These are phyloP conservation scores for Pinus albicaulis DNA, from an alignment of 75 land plant genomes.

Conservation along the genomic window DNA sequence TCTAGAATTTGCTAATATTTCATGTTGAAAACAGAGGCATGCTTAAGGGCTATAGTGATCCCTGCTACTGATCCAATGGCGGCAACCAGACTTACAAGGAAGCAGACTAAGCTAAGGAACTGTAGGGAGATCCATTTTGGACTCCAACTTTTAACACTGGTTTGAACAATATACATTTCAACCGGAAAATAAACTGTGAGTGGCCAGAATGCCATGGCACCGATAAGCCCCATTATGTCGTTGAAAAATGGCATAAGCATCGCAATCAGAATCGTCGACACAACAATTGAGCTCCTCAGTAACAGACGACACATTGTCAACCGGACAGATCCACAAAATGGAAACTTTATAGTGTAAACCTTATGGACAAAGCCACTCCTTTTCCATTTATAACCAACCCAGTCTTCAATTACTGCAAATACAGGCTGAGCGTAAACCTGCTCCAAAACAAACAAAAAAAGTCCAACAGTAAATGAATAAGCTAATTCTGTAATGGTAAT, in stretches of 20 bases:
- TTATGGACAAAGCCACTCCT: constrained; percentile 16
- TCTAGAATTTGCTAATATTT: too few species aligned
- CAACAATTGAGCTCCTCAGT: constrained; percentile 17
- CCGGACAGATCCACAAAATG: constrained; percentile 9
- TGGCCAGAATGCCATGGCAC: constrained; percentile 28
- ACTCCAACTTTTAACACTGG: background rate
- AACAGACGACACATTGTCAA: constrained; percentile 14
- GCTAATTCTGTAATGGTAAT: background rate
- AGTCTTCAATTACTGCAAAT: constrained; percentile 45
- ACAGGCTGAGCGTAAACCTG: constrained; percentile 63
- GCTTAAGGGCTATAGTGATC: constrained; percentile 7
- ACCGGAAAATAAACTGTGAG: constrained; percentile 31
- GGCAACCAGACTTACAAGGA: constrained; percentile 19
- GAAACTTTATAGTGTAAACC: constrained; percentile 15
- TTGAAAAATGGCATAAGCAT: constrained; percentile 36
- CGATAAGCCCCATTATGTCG: constrained; percentile 23
- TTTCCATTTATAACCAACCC: constrained; percentile 27
- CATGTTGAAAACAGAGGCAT: background rate
- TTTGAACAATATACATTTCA: constrained; percentile 19
- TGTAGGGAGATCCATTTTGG: constrained; percentile 13
- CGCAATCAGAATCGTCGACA: constrained; percentile 20
- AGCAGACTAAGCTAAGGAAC: constrained; percentile 13
- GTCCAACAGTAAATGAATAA: too few species aligned
- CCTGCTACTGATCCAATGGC: constrained; percentile 21
- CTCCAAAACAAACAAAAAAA: too few species aligned